These are phyloP conservation scores for Coelastrella sp. DNA, from an alignment of 139 green algal species.

Conservation along the genomic window DNA sequence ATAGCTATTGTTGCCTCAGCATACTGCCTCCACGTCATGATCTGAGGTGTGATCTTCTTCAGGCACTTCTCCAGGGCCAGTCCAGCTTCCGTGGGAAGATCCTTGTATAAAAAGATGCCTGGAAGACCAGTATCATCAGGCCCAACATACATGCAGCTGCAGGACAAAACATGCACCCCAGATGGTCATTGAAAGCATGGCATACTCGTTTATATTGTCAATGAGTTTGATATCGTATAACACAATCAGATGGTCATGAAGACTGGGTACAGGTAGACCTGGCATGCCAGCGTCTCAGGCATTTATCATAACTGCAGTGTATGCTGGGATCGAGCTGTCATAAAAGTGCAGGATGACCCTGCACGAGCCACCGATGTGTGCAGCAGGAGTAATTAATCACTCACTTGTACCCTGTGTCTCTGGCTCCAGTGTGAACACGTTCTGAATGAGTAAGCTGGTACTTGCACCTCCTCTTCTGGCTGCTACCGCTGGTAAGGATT, in stretches of 20 bases:
- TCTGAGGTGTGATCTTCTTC: slow-evolving; percentile 37
- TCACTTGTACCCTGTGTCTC: slow-evolving; percentile 40
- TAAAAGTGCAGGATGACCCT: no score
- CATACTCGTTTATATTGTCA: no score
- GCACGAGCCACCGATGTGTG: no score
- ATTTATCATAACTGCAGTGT: no score
- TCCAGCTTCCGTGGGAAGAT: slow-evolving; percentile 37
- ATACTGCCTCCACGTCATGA: slow-evolving; percentile 58
- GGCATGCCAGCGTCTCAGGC: no score
- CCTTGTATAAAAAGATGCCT: slow-evolving; percentile 64
- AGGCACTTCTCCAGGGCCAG: slow-evolving; percentile 18
- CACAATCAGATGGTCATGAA: no score
- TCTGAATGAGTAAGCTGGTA: slow-evolving; percentile 79
- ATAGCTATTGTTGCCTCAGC: slow-evolving; percentile 31
- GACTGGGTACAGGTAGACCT: no score
- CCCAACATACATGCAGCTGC: slow-evolving; percentile 56
- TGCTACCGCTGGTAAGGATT: slow-evolving; percentile 74
- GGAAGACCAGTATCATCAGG: slow-evolving; percentile 59
- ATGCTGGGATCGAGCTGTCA: no score
- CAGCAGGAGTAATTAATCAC: no score
- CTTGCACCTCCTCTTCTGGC: slow-evolving; percentile 64
- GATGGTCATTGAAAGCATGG: no score
- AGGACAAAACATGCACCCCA: no score
- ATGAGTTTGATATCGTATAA: no score
- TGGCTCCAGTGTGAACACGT: slow-evolving; percentile 73